Evolutionary conservation across 768 basidiomycete genomes (phyloP), one percentile per base, ranked within the genome.

Genomic region (Kwoniella sp.): DNA sequence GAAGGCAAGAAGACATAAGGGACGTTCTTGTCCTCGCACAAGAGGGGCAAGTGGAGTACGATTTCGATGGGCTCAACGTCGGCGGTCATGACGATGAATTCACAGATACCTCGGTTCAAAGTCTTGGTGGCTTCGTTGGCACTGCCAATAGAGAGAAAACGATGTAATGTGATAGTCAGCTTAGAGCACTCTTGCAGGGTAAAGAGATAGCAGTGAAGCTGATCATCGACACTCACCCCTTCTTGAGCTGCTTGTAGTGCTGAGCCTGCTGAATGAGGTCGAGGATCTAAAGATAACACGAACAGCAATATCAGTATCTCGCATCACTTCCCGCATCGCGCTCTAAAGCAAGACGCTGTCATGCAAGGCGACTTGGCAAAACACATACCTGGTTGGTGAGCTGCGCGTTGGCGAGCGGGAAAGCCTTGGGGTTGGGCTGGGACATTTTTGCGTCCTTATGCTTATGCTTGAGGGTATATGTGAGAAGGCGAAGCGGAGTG

Each of bases 91-190:
- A 99, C 87, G 82, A 98, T 92, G 82, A 99, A 91, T 82, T 99
- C 96, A 64, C 94, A 90, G 70, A 95, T 91, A 83, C 95, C 95
- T 75, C 95, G 91, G 81, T 97, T 97, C 68, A 97, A 86, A 21
- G 93, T 96, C 84, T 99, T 99, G 70, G 96, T 99, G 49, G 94
- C 93, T 86, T 99, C 96, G 82, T 99, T 99, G 47, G 96, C 96
- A 65, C 96, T 75, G 29, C 26, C n/a, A 24, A 6, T 25, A 25
- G 8, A 53, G 30, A 50, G 8, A 33, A 37, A 29, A 60, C 19
- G 40, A 30, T 22, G 36, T 56, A 25, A 17, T 15, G 21, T 9
- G 17, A 44, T 19, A 44, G 40, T 33, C 40, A 44, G 40, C 17
- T 10, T 44, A 15, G 17, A 9, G 40, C 17, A 44, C 10, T 25